These are phyloP conservation scores for Colletotrichum lentis DNA, from an alignment of 2,329 filamentous ascomycete species.

Conservation along the genomic window DNA sequence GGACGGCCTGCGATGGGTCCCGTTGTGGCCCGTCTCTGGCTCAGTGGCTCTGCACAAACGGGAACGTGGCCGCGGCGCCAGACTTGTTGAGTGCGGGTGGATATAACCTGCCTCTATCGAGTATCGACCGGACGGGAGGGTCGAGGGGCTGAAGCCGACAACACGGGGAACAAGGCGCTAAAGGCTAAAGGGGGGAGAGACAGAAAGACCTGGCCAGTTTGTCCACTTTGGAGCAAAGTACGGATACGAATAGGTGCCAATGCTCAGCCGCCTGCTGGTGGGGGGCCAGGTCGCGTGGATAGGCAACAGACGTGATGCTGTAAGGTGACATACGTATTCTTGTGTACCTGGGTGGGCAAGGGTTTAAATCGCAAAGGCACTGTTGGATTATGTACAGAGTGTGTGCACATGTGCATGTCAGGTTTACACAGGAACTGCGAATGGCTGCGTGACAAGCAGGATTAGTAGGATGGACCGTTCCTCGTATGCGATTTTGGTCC, in stretches of 20 bases:
- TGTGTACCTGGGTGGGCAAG: neutral
- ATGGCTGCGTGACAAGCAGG: constrained; percentile 4
- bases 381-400: neutral
- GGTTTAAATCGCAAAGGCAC: neutral
- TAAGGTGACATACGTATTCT: neutral
- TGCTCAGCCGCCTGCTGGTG: constrained; percentile 18
- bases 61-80: constrained; percentile 26
- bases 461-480: constrained; percentile 21
- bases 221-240: constrained; percentile 18
- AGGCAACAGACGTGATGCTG: neutral
- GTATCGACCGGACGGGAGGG: constrained; percentile 3
- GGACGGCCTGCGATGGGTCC: neutral
- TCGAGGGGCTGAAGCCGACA: constrained; percentile 33
- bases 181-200: constrained; percentile 11
- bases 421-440: neutral
- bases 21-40: neutral
- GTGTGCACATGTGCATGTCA: neutral
- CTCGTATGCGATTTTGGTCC: constrained; percentile 32
- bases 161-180: constrained; percentile 19
- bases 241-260: neutral
- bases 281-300: neutral
- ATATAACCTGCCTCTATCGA: neutral
- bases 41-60: constrained; percentile 1
- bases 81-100: constrained; percentile 33
- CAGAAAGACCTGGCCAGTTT: constrained; percentile 24